phyloP scores from a whole-genome alignment of 2,329 filamentous ascomycete species.

The Cladophialophora psammophila region DNA sequence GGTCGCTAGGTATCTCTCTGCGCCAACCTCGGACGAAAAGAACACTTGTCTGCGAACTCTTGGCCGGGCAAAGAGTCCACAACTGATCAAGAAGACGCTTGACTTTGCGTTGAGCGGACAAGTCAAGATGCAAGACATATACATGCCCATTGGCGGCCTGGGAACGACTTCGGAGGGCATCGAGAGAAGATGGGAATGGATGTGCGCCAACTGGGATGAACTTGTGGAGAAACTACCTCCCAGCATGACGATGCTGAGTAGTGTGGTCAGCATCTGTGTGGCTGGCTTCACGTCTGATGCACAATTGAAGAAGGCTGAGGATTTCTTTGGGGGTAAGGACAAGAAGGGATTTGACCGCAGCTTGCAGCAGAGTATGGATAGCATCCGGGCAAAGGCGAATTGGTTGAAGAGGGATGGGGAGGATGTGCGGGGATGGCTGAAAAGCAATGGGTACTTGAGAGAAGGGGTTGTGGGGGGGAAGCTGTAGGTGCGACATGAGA shows the following conservation, averaged over 20 bases:
- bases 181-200: slow-evolving; percentile 79
- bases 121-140: slow-evolving; percentile 93
- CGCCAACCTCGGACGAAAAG: slow-evolving; percentile 82
- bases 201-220: slow-evolving; percentile 87
- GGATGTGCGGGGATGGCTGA: slow-evolving; percentile 78
- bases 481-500: slow-evolving; percentile 5
- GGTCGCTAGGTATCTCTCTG: slow-evolving; percentile 76
- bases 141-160: slow-evolving; percentile 82
- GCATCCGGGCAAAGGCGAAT: slow-evolving; percentile 80
- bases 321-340: slow-evolving; percentile 82
- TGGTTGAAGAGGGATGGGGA: slow-evolving; percentile 79
- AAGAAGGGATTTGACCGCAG: slow-evolving; percentile 88
- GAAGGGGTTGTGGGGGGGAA: slow-evolving; percentile 25
- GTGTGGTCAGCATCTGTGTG: slow-evolving; percentile 82
- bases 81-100: slow-evolving; percentile 82
- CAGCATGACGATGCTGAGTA: slow-evolving; percentile 83
- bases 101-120: slow-evolving; percentile 76
- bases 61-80: slow-evolving; percentile 77
- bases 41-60: slow-evolving; percentile 87
- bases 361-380: slow-evolving; percentile 87
- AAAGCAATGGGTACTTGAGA: slow-evolving; percentile 65
- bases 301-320: slow-evolving; percentile 77
- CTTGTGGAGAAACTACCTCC: slow-evolving; percentile 83
- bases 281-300: slow-evolving; percentile 78
- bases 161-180: slow-evolving; percentile 80